Evolutionary conservation across 2,329 filamentous ascomycete genomes (phyloP), one percentile per base, ranked within the genome.

Genomic region (Neofusicoccum kwambonambiense): DNA sequence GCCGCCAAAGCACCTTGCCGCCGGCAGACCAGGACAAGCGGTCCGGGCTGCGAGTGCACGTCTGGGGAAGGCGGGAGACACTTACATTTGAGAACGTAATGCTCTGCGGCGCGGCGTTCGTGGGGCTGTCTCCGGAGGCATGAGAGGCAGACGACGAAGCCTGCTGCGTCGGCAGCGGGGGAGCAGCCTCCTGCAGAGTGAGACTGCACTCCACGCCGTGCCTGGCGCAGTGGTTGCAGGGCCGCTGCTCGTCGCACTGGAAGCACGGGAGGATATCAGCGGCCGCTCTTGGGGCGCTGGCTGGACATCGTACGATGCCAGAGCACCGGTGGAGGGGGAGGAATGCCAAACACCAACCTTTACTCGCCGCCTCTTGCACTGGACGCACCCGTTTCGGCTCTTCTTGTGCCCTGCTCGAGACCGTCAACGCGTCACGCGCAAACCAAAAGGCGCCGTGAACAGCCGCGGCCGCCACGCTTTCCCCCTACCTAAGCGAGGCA

Each of bases 211-310:
- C 68, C 13, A 77, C 75, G 41, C 73, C 71, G 68, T 78, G 76
- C 62, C 75, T 71, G 49, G 73, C 69, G 68, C 76, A 78, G 66
- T 73, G 76, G 19, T 73, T 74, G 64, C 76, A 78, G 11, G 76
- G 76, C 64, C 73, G 76, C 37, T 71, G 70, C 68, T 78, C 76
- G 64, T 78, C 75, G 67, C 76, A 78, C 76, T 78, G 65, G 19
- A 65, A 50, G 41, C 34, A 57, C 39, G 19, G 11, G 17, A 41
- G 31, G 22, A 47, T 13, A 45, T 47, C 50, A 56, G 51, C 50
- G 50, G 7, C 50, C 22, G 60, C 49, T 45, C 50, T 31, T 15
- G 12, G 12, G 54, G 22, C 17, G 9, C 47, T 15, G 47, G 11
- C 13, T 8, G 47, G 4, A 34, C 4, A 44, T 58, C 54, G 54